A percentile compares a stretch with the other conserved stretches of the same genome.
Conservation (phyloP, 106 monocot genomes). For the Acanthochlamys bracteata region DNA sequence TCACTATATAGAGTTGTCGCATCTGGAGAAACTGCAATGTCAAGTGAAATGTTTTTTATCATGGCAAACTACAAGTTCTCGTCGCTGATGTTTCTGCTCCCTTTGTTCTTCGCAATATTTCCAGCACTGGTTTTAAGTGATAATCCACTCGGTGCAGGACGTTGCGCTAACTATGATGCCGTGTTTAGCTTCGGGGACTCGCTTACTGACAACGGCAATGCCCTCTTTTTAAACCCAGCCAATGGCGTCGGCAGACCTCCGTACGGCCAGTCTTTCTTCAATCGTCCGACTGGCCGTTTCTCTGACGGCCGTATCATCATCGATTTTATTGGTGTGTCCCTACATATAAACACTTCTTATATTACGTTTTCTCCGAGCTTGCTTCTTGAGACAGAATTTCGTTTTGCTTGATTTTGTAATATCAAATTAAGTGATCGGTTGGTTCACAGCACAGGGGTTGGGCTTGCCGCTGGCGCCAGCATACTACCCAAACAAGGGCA, state of each 20-base stretch:
- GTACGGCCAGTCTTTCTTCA: background rate
- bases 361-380: background rate
- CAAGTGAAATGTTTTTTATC: too few species aligned
- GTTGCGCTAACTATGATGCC: background rate
- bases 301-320: slow-evolving; percentile 3
- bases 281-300: slow-evolving; percentile 1
- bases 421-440: too few species aligned
- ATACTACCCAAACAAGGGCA: background rate
- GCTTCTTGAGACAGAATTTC: background rate
- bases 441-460: too few species aligned
- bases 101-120: too few species aligned
- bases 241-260: background rate
- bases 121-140: too few species aligned
- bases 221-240: background rate
- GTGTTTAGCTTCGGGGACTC: slow-evolving; percentile 3
- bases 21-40: too few species aligned
- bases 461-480: background rate
- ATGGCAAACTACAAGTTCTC: too few species aligned
- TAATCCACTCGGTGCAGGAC: too few species aligned
- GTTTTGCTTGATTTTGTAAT: too few species aligned
- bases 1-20: too few species aligned
- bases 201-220: background rate
- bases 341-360: background rate
- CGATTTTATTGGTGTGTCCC: background rate
- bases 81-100: too few species aligned